These are phyloP conservation scores for Aspergillus piperis DNA, from an alignment of 2,329 filamentous ascomycete species.

Conservation along the genomic window DNA sequence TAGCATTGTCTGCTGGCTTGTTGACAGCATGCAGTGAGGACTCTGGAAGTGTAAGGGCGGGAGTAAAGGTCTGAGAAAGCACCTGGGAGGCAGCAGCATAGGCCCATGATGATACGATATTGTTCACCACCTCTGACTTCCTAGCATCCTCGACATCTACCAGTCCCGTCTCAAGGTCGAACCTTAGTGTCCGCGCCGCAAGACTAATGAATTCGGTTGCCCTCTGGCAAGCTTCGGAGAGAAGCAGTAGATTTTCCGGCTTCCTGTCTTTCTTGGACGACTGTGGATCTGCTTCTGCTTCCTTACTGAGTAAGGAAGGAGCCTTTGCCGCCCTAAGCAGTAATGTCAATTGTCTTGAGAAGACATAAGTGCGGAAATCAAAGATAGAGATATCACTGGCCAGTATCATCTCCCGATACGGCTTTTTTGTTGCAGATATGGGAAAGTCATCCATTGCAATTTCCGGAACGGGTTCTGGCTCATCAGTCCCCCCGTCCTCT, in stretches of 20 bases:
- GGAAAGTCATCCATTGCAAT: constrained; percentile 40
- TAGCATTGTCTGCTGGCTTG: constrained; percentile 24
- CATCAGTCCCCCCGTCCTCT: constrained; percentile 34
- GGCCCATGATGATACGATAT: constrained; percentile 51
- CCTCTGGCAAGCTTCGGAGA: constrained; percentile 84
- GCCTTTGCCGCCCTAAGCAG: constrained; percentile 78
- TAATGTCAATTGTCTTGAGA: constrained; percentile 81
- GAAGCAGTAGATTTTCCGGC: constrained; percentile 71
- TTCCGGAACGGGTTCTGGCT: constrained; percentile 25
- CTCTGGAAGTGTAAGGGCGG: constrained; percentile 38
- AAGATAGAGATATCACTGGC: constrained; percentile 95
- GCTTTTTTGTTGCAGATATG: constrained; percentile 64
- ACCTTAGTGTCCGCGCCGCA: constrained; percentile 75
- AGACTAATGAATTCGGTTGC: constrained; percentile 82
- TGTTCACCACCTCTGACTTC: constrained; percentile 42
- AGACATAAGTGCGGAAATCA: constrained; percentile 93
- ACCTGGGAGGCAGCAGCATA: constrained; percentile 48
- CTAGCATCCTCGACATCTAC: constrained; percentile 39
- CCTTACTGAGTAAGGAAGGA: constrained; percentile 36
- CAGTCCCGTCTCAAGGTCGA: constrained; percentile 70
- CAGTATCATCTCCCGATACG: constrained; percentile 88
- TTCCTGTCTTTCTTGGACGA: constrained; percentile 58
- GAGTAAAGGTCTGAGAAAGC: constrained; percentile 43
- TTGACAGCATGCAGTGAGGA: constrained; percentile 37
- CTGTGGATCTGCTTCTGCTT: constrained; percentile 36